These are phyloP conservation scores for Moricandia arvensis DNA, from an alignment of 345 rosid genomes.

Conservation along the genomic window DNA sequence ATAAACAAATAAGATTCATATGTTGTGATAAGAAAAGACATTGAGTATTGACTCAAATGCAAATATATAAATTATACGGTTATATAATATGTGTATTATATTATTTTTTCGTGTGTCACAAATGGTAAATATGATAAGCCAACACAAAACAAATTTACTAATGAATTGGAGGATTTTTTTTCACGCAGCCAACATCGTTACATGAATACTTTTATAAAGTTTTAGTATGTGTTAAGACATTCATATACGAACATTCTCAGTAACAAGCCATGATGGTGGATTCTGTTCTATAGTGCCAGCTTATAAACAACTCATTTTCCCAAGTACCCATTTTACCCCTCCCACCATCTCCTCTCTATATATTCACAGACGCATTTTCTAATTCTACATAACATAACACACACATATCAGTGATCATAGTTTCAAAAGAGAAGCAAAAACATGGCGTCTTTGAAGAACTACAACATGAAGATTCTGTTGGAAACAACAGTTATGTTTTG, in stretches of 20 bases:
- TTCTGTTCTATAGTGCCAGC: conserved; percentile 27
- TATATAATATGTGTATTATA: neutral
- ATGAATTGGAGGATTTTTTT: neutral
- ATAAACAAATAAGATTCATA: neutral
- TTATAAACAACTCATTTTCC: conserved; percentile 21
- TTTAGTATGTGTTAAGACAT: conserved; percentile 3
- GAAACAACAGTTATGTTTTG: conserved; percentile 34
- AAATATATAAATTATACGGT: neutral
- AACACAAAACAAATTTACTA: neutral
- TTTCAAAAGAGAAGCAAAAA: conserved; percentile 34
- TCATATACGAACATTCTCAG: conserved; percentile 23
- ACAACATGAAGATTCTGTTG: conserved; percentile 27
- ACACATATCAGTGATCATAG: neutral
- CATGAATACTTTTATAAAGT: neutral
- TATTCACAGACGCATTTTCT: neutral
- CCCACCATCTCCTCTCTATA: conserved; percentile 12
- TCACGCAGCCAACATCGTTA: neutral
- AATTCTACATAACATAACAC: conserved; percentile 1
- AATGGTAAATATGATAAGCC: neutral
- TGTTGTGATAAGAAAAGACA: neutral
- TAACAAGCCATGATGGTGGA: conserved; percentile 24
- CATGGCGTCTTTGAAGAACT: conserved; percentile 15
- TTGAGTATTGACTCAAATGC: neutral
- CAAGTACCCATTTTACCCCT: conserved; percentile 15
- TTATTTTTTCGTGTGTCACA: neutral